phyloP scores from a whole-genome alignment of 495 filamentous ascomycete genomes.

The Penicillium dipodomyicola region DNA sequence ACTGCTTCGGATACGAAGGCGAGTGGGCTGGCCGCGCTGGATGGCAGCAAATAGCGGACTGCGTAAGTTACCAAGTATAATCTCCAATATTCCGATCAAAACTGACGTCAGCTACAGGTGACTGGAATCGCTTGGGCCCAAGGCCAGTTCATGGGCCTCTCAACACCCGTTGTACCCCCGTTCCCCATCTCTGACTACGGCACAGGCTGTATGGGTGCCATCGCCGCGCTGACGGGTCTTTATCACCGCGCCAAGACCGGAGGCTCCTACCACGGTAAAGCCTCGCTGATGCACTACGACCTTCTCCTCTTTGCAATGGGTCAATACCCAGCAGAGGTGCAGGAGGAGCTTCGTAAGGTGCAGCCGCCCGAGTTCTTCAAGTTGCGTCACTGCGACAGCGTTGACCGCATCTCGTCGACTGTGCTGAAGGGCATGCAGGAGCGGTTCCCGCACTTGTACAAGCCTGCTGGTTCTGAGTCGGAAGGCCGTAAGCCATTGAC shows the following conservation, averaged over 20 bases:
- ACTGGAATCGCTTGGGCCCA: slow-evolving; percentile 72
- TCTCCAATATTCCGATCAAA: slow-evolving; percentile 18
- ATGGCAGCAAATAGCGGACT: slow-evolving; percentile 57
- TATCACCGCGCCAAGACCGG: slow-evolving; percentile 59
- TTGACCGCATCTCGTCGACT: slow-evolving; percentile 66
- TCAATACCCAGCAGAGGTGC: slow-evolving; percentile 54
- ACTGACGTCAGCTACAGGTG: slow-evolving; percentile 40
- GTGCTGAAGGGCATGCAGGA: slow-evolving; percentile 61
- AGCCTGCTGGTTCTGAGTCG: slow-evolving; percentile 13
- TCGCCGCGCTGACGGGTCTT: slow-evolving; percentile 62
- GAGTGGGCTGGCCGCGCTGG: slow-evolving; percentile 52
- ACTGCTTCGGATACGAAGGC: slow-evolving; percentile 65
- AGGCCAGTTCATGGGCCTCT: slow-evolving; percentile 66
- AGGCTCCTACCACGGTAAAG: slow-evolving; percentile 63
- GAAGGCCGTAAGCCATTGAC: slow-evolving; percentile 29
- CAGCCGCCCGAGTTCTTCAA: slow-evolving; percentile 61
- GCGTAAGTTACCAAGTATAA: slow-evolving; percentile 26
- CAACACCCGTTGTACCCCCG: slow-evolving; percentile 70
- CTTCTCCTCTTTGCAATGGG: slow-evolving; percentile 63
- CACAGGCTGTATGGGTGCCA: slow-evolving; percentile 64
- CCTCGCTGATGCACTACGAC: slow-evolving; percentile 67
- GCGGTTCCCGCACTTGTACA: slow-evolving; percentile 42
- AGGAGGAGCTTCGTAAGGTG: slow-evolving; percentile 51
- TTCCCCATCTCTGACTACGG: slow-evolving; percentile 84
- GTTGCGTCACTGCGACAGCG: slow-evolving; percentile 66